Conservation (phyloP, 495 filamentous ascomycete species). For the Podospora pseudocomata region DNA sequence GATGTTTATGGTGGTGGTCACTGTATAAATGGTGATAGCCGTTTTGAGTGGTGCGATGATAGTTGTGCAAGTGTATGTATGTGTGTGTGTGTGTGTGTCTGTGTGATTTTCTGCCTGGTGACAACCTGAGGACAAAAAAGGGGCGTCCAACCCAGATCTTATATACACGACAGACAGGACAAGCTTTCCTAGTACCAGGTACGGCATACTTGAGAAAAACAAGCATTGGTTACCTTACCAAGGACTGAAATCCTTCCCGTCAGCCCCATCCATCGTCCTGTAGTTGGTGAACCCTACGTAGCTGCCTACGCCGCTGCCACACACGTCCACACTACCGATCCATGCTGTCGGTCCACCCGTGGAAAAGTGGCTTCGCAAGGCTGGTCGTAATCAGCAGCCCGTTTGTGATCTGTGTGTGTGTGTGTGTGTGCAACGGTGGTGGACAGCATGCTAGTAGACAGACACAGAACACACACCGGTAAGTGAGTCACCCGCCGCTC, state of each 20-base stretch:
- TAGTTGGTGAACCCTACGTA: background rate
- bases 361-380: background rate
- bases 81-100: background rate
- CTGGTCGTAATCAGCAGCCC: background rate
- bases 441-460: background rate
- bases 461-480: background rate
- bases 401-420: background rate
- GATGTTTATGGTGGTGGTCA: background rate
- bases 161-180: background rate
- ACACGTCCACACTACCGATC: background rate
- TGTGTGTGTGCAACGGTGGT: background rate
- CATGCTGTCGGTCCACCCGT: background rate
- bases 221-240: background rate
- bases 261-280: background rate
- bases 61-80: no score
- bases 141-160: background rate
- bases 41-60: background rate
- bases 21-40: background rate
- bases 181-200: background rate
- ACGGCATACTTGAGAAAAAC: background rate
- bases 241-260: background rate
- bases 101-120: background rate
- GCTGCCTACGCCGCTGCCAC: background rate
- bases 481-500: background rate
- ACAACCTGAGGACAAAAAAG: background rate